Evolutionary conservation across 352 stramenopile species (phyloP).

Genomic region (Lagenidium giganteum): DNA sequence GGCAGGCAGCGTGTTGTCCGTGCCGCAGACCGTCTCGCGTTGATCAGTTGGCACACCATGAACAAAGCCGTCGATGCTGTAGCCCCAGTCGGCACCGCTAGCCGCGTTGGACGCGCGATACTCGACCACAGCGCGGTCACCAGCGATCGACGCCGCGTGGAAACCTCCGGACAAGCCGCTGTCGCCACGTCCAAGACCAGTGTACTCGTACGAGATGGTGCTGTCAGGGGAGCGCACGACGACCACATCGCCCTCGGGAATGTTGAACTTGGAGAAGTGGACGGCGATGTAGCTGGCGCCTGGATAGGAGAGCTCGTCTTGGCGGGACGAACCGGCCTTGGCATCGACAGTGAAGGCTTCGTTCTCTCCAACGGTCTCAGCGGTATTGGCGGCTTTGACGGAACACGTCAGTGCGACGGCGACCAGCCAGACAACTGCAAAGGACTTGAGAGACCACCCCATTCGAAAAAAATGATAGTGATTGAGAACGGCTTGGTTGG

Average conservation of each 20-base stretch:
- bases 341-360: constrained; percentile 6
- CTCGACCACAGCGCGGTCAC: constrained; percentile 20
- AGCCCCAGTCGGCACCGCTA: constrained; percentile 9
- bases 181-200: constrained; percentile 19
- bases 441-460: too few species aligned
- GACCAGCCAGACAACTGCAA: too few species aligned
- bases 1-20: constrained; percentile 18
- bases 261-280: constrained; percentile 39
- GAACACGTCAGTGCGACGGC: too few species aligned
- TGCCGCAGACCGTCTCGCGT: constrained; percentile 23
- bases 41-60: constrained; percentile 16
- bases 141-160: constrained; percentile 20
- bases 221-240: constrained; percentile 37
- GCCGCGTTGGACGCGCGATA: constrained; percentile 16
- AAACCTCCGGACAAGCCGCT: constrained; percentile 24
- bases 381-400: too few species aligned
- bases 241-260: constrained; percentile 31
- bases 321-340: background rate
- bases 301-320: constrained; percentile 6
- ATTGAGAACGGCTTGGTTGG: too few species aligned
- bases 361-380: too few species aligned
- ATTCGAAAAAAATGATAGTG: too few species aligned
- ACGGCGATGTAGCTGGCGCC: constrained; percentile 36
- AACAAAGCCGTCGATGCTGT: constrained; percentile 27
- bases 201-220: constrained; percentile 19